Conservation (phyloP, 768 basidiomycete genomes). For the Mycena venus region DNA sequence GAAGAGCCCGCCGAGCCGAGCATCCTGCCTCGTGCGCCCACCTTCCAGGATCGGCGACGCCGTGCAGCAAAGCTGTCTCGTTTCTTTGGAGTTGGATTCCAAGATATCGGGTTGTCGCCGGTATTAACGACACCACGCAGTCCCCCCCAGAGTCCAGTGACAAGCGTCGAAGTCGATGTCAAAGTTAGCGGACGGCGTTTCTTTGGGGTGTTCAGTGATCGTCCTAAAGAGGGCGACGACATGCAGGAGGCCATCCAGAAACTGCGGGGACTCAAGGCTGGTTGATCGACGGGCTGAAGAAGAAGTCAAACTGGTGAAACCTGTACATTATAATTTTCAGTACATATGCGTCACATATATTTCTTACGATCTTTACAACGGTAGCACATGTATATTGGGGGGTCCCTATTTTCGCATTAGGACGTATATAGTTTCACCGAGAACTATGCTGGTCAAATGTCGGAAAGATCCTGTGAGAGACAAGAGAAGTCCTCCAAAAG, state of each 20-base stretch:
- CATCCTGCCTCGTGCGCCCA: background rate
- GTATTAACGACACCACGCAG: background rate
- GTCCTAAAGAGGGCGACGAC: slow-evolving; percentile 51
- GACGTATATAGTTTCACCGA: slow-evolving; percentile 94
- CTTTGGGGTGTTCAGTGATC: slow-evolving; percentile 55
- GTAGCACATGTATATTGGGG: slow-evolving; percentile 14
- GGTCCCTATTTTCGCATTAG: slow-evolving; percentile 79
- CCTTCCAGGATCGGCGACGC: slow-evolving; percentile 51
- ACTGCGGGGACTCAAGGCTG: slow-evolving; percentile 57
- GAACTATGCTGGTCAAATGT: slow-evolving; percentile 91
- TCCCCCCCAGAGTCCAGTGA: too few relatives aligned
- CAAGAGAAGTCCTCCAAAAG: slow-evolving; percentile 96
- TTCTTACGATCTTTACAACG: slow-evolving; percentile 24
- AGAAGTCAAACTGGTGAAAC: background rate
- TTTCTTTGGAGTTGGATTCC: slow-evolving; percentile 69
- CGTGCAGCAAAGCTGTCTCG: slow-evolving; percentile 68
- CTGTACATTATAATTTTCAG: slow-evolving; percentile 29
- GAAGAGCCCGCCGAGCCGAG: slow-evolving; percentile 9
- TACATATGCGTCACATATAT: slow-evolving; percentile 6
- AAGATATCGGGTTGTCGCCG: slow-evolving; percentile 54
- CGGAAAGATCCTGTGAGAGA: slow-evolving; percentile 93
- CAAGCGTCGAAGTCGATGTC: slow-evolving; percentile 51
- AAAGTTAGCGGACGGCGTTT: slow-evolving; percentile 50
- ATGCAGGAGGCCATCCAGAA: slow-evolving; percentile 58
- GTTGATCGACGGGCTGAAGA: slow-evolving; percentile 24